These are phyloP conservation scores for Keithomyces neogunnii DNA, from an alignment of 2,329 filamentous ascomycete species.

Conservation along the genomic window DNA sequence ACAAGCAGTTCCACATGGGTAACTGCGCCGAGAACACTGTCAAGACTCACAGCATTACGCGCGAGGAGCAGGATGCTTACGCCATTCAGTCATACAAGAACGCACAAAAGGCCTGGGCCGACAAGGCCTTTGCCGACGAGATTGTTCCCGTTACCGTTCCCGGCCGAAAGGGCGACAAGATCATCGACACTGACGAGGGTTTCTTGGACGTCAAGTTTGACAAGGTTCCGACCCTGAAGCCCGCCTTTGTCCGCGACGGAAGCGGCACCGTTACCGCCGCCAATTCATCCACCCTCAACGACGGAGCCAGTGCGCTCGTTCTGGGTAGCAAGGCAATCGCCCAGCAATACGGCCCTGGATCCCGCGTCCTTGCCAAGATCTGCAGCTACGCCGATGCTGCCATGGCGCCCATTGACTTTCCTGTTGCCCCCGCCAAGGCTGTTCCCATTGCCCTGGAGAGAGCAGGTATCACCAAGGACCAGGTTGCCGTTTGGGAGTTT, in stretches of 20 bases:
- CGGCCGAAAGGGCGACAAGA: conserved; percentile 70
- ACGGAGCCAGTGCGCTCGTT: conserved; percentile 86
- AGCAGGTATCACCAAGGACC: conserved; percentile 82
- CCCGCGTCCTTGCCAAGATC: conserved; percentile 79
- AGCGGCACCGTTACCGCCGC: conserved; percentile 89
- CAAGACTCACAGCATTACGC: conserved; percentile 72
- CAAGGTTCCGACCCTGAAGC: conserved; percentile 79
- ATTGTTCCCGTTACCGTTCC: conserved; percentile 82
- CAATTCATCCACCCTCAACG: conserved; percentile 89
- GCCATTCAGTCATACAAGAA: conserved; percentile 84
- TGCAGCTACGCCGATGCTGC: conserved; percentile 83
- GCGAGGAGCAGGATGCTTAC: conserved; percentile 85
- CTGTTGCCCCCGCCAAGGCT: conserved; percentile 82
- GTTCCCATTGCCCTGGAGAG: conserved; percentile 83
- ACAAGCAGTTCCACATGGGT: conserved; percentile 96
- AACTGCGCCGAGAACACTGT: conserved; percentile 93
- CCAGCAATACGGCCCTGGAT: conserved; percentile 67
- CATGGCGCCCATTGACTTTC: conserved; percentile 87
- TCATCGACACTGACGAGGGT: conserved; percentile 80
- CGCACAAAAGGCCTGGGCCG: conserved; percentile 82
- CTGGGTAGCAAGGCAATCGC: conserved; percentile 75
- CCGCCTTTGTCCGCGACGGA: conserved; percentile 80
- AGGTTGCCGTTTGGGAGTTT: conserved; percentile 95
- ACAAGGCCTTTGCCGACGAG: conserved; percentile 77
- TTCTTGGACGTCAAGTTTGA: conserved; percentile 81